phyloP scores from a whole-genome alignment of 2,329 filamentous ascomycete species.

The Pseudophaeomoniella oleicola region DNA sequence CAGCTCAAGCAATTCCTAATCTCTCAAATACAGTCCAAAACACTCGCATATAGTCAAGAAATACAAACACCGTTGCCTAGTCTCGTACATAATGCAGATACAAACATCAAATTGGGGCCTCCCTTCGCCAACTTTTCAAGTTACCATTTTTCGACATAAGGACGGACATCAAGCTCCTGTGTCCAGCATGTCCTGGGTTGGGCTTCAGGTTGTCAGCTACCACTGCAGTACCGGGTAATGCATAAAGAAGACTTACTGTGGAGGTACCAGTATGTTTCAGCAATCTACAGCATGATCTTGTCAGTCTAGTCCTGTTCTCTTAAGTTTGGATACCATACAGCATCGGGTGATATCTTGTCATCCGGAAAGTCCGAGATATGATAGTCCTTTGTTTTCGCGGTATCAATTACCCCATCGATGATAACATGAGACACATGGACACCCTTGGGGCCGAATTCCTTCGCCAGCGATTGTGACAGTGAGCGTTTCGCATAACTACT shows the following conservation, averaged over 20 bases:
- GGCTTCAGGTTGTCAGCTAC: conserved; percentile 15
- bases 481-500: conserved; percentile 70
- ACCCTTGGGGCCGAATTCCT: conserved; percentile 72
- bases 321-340: conserved; percentile 40
- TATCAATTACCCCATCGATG: conserved; percentile 76
- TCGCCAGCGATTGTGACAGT: conserved; percentile 58
- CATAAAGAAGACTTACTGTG: conserved; percentile 37
- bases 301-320: conserved; percentile 1
- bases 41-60: too few species aligned
- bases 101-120: too few species aligned
- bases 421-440: conserved; percentile 73
- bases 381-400: conserved; percentile 52
- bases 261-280: conserved; percentile 71
- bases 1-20: too few species aligned
- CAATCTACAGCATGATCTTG: conserved; percentile 44
- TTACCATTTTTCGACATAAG: conserved; percentile 73
- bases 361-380: conserved; percentile 40
- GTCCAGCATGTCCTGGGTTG: conserved; percentile 69
- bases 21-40: too few species aligned
- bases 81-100: too few species aligned
- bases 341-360: conserved; percentile 59
- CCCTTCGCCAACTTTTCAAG: too few species aligned
- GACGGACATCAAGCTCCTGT: conserved; percentile 66
- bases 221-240: neutral
- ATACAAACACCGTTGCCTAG: too few species aligned